These are phyloP conservation scores for Pichia occidentalis DNA, from an alignment of 805 yeast genomes.

Conservation along the genomic window DNA sequence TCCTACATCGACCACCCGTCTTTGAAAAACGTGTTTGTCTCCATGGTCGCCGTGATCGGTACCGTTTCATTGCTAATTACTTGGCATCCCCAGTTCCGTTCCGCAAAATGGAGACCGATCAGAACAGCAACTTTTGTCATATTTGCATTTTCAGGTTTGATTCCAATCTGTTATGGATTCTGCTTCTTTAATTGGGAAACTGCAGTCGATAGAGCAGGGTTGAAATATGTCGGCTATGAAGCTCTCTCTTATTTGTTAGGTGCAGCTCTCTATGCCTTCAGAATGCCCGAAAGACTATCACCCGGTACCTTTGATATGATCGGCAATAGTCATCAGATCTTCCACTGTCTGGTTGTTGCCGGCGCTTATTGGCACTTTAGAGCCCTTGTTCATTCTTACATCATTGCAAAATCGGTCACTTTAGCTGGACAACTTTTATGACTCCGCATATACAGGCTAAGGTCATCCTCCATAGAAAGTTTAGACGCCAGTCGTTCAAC, in stretches of 20 bases:
- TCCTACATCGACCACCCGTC: conserved; percentile 39
- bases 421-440: conserved; percentile 8
- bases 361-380: conserved; percentile 71
- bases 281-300: conserved; percentile 66
- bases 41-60: conserved; percentile 50
- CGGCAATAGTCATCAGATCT: conserved; percentile 83
- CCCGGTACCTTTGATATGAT: conserved; percentile 63
- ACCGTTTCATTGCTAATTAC: conserved; percentile 56
- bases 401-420: conserved; percentile 34
- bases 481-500: neutral
- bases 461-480: no score
- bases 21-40: conserved; percentile 33
- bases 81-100: conserved; percentile 57
- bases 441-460: no score
- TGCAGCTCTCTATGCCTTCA: conserved; percentile 67
- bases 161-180: conserved; percentile 60
- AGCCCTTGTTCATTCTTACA: conserved; percentile 54
- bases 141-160: conserved; percentile 71
- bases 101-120: conserved; percentile 64
- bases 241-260: conserved; percentile 74
- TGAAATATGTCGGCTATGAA: conserved; percentile 60
- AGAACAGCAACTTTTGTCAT: conserved; percentile 73
- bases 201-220: conserved; percentile 45
- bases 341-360: conserved; percentile 68
- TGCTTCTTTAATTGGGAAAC: conserved; percentile 41